A percentile compares a stretch with the other conserved stretches of the same genome.
These are phyloP conservation scores for Alternaria metachromatica DNA, from an alignment of 2,329 filamentous ascomycete species.

Conservation along the genomic window DNA sequence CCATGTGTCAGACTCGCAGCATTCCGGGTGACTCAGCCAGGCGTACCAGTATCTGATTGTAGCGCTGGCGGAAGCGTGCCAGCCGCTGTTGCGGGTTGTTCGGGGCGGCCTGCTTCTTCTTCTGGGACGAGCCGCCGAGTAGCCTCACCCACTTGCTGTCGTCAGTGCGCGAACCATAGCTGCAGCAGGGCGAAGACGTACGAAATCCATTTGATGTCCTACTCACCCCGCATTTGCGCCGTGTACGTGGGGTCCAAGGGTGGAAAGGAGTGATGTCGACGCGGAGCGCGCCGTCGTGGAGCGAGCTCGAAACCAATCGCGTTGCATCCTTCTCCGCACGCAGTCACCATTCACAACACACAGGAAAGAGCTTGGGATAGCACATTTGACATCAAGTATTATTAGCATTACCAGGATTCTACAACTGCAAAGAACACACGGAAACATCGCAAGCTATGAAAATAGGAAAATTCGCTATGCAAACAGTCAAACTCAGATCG, in stretches of 20 bases:
- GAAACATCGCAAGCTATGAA: background rate
- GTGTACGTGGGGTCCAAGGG: constrained; percentile 25
- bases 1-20: constrained; percentile 16
- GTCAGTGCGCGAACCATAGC: constrained; percentile 23
- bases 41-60: constrained; percentile 63
- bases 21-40: background rate
- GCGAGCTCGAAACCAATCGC: constrained; percentile 17
- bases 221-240: constrained; percentile 35
- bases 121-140: constrained; percentile 62
- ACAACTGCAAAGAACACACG: background rate
- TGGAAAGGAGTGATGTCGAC: constrained; percentile 22
- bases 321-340: constrained; percentile 13
- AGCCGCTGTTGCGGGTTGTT: constrained; percentile 67
- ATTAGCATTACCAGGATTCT: background rate
- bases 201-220: constrained; percentile 35
- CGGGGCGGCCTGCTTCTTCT: constrained; percentile 58
- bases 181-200: constrained; percentile 11
- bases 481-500: constrained; percentile 8
- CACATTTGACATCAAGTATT: background rate
- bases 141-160: constrained; percentile 64
- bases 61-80: constrained; percentile 66
- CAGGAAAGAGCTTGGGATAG: background rate
- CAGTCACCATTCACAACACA: background rate
- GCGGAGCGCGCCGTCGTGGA: constrained; percentile 18
- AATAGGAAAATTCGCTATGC: background rate